Evolutionary conservation across 2,329 filamentous ascomycete genomes (phyloP).

Genomic region (Didymella pinodella): DNA sequence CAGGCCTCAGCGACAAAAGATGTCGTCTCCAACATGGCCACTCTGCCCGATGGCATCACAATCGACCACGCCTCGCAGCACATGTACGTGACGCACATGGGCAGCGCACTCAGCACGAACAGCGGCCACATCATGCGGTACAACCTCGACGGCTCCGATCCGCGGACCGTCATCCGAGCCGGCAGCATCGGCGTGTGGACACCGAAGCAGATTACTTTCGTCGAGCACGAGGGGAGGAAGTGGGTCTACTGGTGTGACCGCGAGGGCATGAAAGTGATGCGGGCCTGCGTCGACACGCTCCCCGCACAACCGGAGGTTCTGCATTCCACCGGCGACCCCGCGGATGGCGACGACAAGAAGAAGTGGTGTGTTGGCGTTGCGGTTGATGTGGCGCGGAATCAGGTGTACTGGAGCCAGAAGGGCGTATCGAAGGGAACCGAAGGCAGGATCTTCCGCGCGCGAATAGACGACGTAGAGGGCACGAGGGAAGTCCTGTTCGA

Average conservation of each 20-base stretch:
- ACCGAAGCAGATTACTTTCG: conserved; percentile 52
- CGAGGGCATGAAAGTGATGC: conserved; percentile 52
- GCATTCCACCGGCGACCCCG: conserved; percentile 13
- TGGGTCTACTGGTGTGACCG: conserved; percentile 54
- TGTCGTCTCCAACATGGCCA: conserved; percentile 17
- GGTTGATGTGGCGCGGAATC: conserved; percentile 53
- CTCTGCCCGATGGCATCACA: conserved; percentile 44
- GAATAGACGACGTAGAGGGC: conserved; percentile 52
- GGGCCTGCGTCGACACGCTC: conserved; percentile 25
- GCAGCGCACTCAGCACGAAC: conserved; percentile 28
- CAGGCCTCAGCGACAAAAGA: not conserved
- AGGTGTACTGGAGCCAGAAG: conserved; percentile 69
- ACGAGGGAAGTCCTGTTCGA: conserved; percentile 39
- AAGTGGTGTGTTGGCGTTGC: conserved; percentile 66
- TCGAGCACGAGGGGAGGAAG: conserved; percentile 24
- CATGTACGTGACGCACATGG: conserved; percentile 46
- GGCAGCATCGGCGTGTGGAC: conserved; percentile 53
- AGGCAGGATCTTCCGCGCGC: conserved; percentile 63
- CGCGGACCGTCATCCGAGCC: conserved; percentile 53
- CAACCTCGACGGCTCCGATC: conserved; percentile 60
- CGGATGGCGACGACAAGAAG: conserved; percentile 42
- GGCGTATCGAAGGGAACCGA: conserved; percentile 60
- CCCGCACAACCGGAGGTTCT: conserved; percentile 15
- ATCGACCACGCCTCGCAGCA: conserved; percentile 27
- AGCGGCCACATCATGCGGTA: conserved; percentile 57